Evolutionary conservation across 2,329 filamentous ascomycete genomes (phyloP), one percentile per base, ranked within the genome.

Genomic region (Pestalotiopsis sp.): DNA sequence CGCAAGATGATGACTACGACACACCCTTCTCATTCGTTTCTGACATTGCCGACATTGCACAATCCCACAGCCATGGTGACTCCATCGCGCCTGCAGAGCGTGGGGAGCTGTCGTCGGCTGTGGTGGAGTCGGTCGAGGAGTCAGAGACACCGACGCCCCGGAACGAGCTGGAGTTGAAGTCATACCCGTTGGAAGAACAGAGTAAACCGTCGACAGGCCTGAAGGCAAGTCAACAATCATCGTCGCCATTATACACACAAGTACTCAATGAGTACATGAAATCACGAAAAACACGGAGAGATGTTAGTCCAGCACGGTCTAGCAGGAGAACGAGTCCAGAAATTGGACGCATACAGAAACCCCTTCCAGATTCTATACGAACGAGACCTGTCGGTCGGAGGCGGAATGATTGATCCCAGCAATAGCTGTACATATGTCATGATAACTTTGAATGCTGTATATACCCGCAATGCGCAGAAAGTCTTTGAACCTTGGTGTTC

Each of bases 291-390:
- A 73, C 70, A 23, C 72, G 74, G 71, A 77, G 79, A 68, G 80
- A 80, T 63, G 69, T 70, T 61, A 82, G 78, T 70, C 78, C 81
- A 56, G 74, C 77, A 68, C 73, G 72, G 71, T 74, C 71, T 71
- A 76, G 79, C 62, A 78, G 80, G 68, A 79, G 83, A 73, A 82
- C 83, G 71, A 84, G 82, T 77, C 84, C 83, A 39, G 84, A 85
- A 68, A 70, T 81, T 52, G 83, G 83, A 67, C 84, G 83, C 71
- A 81, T 88, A 72, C 84, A 84, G 70, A 88, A 88, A 74, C 75
- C 81, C 66, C 75, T 77, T 69, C 75, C 81, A 68, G 84, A 86
- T 70, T 71, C 77, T 31, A 71, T 74, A 66, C 80, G 83, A 73
- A 80, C 78, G 69, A 82, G 82, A 75, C 78, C 80, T 1, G 82